phyloP scores from a whole-genome alignment of 495 filamentous ascomycete species.

The Talaromyces adpressus region DNA sequence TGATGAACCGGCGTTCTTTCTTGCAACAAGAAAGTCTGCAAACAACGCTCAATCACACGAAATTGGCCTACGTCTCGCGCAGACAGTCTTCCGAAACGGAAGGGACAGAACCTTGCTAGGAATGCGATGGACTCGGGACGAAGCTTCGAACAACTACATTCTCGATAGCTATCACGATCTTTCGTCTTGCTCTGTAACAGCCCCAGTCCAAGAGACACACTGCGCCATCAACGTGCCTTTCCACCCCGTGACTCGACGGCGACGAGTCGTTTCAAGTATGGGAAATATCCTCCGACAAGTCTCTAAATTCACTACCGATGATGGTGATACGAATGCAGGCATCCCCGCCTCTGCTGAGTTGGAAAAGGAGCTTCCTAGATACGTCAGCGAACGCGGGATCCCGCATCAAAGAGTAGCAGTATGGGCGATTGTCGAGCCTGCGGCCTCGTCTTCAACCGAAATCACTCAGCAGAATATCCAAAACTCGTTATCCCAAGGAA shows the following conservation, averaged over 20 bases:
- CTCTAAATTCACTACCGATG: slow-evolving; percentile 32
- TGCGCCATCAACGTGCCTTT: slow-evolving; percentile 42
- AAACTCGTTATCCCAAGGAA: slow-evolving; percentile 29
- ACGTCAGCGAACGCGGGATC: slow-evolving; percentile 45
- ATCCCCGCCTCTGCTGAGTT: slow-evolving; percentile 72
- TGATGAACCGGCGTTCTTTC: slow-evolving; percentile 27
- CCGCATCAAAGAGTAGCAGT: slow-evolving; percentile 49
- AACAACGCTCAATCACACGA: slow-evolving; percentile 15
- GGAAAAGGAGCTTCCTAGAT: slow-evolving; percentile 54
- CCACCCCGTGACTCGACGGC: slow-evolving; percentile 55
- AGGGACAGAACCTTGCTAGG: slow-evolving; percentile 52
- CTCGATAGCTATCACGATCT: slow-evolving; percentile 23
- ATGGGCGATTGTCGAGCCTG: slow-evolving; percentile 63
- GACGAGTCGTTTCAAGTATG: slow-evolving; percentile 58
- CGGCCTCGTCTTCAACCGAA: slow-evolving; percentile 12
- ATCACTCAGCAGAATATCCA: slow-evolving; percentile 10
- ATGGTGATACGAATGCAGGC: slow-evolving; percentile 27
- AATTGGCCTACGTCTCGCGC: slow-evolving; percentile 58
- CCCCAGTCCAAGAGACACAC: slow-evolving; percentile 13
- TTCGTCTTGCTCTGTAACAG: slow-evolving; percentile 23
- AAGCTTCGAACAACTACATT: slow-evolving; percentile 13
- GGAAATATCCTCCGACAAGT: slow-evolving; percentile 78
- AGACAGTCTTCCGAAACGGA: slow-evolving; percentile 71
- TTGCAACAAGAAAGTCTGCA: slow-evolving; percentile 14
- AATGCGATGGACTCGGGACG: slow-evolving; percentile 44